Base-by-base conservation (phyloP, 1,284 basidiomycete species). In the Sparassis latifolia region DNA sequence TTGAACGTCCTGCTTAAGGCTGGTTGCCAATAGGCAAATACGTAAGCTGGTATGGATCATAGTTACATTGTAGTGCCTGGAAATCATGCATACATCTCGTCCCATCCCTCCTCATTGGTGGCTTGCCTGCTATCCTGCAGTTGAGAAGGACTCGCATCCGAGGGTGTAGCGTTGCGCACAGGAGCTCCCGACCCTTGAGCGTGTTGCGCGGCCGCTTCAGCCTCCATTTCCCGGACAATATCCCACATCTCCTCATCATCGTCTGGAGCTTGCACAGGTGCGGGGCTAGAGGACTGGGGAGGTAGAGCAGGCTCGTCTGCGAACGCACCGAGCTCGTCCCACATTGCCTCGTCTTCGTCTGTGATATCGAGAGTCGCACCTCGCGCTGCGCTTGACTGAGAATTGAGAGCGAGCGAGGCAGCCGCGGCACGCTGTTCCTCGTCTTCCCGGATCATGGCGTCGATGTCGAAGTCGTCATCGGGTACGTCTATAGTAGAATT, bases 201-300 rank as follows among this genome's bases (percentile, higher is more conserved):
- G 12, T 37, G 35, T 37, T 6, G 7, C 35, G 35, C 35, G 12
- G 33, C 52, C 35, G 40, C 38, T 39, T 64, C 65, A 43, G 61
- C 56, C 65, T 82, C 80, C 56, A 81, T 72, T 61, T 88, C 83
- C 45, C 77, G 68, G 48, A 85, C 64, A 31, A 85, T 69, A 54
- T 84, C 79, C 80, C 84, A 85, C 77, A 88, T 79, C 4, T 84
- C 80, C 42, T 83, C 78, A 47, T 84, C 80, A 20, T 78, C 74
- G 28, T 74, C 75, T 44, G 59, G 51, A 10, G 47, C 32, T 48
- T 50, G 9, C 45, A 39, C 39, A 10, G 43, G 30, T 9, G 5
- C 29, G 10, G 30, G 53, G 12, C 40, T 45, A 31, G n/a, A 45
- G 10, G 45, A 52, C 20, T 37, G 47, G 29, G 33, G 47, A 27